Evolutionary conservation across 129 eudicot genomes (phyloP), one percentile per base, ranked within the genome.

Genomic region (Erigeron canadensis): DNA sequence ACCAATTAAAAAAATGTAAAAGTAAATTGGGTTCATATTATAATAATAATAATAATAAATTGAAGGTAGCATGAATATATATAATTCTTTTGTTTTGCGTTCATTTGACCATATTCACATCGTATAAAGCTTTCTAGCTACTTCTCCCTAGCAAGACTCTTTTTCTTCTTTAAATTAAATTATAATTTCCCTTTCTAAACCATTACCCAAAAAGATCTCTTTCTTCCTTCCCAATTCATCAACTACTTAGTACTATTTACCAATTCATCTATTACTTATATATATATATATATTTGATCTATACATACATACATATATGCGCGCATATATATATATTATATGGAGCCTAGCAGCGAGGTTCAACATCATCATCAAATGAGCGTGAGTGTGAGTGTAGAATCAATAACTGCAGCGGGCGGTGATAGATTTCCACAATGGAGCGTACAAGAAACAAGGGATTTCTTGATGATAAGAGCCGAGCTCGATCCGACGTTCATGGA

Each of bases 371-470:
- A 75, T 15, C 84, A 75, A 61, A 55, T 71, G 2, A 72, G 80
- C n/a, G 3, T 28, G 34, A 28, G 34, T 68, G 80, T 72, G 54
- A 83, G 69, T 77, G 68, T 80, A 23, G 87, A 82, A 60, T 47
- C 89, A 51, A 10, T 21, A 42, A 42, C 11, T 75, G 69, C 11
- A 38, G 55, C 55, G 62, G 42, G 83, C 5, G 80, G 82, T 8
- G 91, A 86, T 53, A 77, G 96, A 80, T 83, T 86, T 69, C 94
- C 92, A n/a, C 97, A 88, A 80, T 91, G 97, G 97, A 88, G 97
- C 63, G 77, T 78, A 7, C 95, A 91, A 70, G 97, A 91, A 72
- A 91, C 97, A 4, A 73, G 84, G 53, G 97, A 91, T 62, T 91
- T 91, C 68, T 62, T 91, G 79, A 76, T 82, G 78, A 82, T 88